Base-by-base conservation (phyloP, 176 grass and related monocot species). In the Melocanna baccifera region DNA sequence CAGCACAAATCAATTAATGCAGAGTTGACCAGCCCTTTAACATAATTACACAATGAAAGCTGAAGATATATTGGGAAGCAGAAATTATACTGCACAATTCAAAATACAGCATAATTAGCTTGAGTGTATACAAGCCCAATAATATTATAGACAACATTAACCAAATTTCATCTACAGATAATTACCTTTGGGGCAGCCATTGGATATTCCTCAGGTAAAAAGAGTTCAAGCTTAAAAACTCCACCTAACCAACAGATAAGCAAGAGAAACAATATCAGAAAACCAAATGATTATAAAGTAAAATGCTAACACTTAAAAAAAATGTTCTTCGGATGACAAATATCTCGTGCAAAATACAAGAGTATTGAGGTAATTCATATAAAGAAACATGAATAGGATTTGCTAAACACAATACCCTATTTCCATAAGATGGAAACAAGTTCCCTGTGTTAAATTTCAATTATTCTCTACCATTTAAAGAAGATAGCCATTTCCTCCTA, bases 171-270 rank as follows among this genome's bases (percentile, higher is more conserved):
- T 81, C 18, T 77, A 62, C 22, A 64, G 32, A 39, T n/a, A 69
- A 46, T 90, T 91, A 94, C 96, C 83, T 98, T 96, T 3, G 96
- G 96, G 25, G 96, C 91, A 79, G 96, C 93, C 96, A 98, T 98
- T 43, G 96, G 96, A 81, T 98, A 98, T 85, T 98, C 96, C 85
- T 98, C 96, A n/a, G 96, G 96, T 89, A 95, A 92, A 91, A 98
- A 98, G 34, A 98, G 86, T 67, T 98, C 96, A 73, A 98, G 96
- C 87, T 98, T 98, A 83, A 98, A 98, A 90, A 92, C 91, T 48
- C 96, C 96, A 81, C 96, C 96, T 98, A 76, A 41, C 39, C 69
- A 62, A 80, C 30, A 23, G 23, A 55, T 72, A 80, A 53, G 9
- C 1, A 71, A 81, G 83, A 62, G 9, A 19, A 79, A 83, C 4